Conservation (phyloP, 106 monocot genomes). For the Dendrobium chrysotoxum region DNA sequence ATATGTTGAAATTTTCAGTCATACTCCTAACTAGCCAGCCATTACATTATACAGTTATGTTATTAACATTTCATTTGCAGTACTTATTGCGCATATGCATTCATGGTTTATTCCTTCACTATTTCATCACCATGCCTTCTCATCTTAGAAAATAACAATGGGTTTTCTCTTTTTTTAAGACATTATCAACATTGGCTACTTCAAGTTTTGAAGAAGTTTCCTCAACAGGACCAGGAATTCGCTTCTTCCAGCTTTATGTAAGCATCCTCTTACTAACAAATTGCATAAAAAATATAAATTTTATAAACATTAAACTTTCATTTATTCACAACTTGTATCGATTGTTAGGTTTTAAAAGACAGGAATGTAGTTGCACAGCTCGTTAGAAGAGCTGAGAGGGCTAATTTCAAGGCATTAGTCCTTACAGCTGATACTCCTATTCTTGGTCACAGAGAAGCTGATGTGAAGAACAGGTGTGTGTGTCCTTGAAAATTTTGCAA, state of each 20-base stretch:
- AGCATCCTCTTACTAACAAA: slow-evolving; percentile 1
- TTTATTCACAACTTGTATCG: background rate
- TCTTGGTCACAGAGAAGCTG: slow-evolving; percentile 68
- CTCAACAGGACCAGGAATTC: slow-evolving; percentile 80
- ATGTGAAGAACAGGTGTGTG: slow-evolving; percentile 70
- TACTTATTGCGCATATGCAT: background rate
- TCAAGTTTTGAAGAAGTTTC: slow-evolving; percentile 87
- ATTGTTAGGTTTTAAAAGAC: slow-evolving; percentile 51
- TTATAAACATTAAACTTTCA: background rate
- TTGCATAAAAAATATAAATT: background rate
- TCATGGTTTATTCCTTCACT: background rate
- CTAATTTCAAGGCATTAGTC: slow-evolving; percentile 70
- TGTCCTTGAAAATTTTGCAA: background rate
- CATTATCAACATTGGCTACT: slow-evolving; percentile 75
- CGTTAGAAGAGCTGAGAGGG: slow-evolving; percentile 70
- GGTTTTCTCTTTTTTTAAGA: slow-evolving; percentile 22
- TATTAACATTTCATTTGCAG: background rate
- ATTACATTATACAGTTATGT: background rate
- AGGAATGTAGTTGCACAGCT: slow-evolving; percentile 68
- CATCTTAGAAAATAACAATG: background rate
- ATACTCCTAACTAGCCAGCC: background rate
- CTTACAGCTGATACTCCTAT: slow-evolving; percentile 62
- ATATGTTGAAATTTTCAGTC: background rate
- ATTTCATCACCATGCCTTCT: background rate
- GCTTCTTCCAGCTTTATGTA: slow-evolving; percentile 98